Evolutionary conservation across 2,329 filamentous ascomycete genomes (phyloP).

Genomic region (Emergomyces orientalis): DNA sequence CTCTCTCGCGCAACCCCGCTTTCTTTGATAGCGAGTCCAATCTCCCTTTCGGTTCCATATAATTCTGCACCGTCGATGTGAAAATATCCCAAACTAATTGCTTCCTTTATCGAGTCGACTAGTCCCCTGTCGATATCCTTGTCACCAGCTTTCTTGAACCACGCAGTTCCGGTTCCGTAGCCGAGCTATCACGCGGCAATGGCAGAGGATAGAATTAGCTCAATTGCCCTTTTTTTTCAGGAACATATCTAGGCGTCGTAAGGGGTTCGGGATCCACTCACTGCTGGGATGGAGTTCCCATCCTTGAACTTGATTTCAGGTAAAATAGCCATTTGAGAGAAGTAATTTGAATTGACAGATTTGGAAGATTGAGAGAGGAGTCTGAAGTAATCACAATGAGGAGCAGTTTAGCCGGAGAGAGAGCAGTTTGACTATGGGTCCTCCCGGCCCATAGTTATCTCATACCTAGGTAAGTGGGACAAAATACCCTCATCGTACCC

Average conservation of each 20-base stretch:
- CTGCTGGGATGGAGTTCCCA: constrained; percentile 45
- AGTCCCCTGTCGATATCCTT: constrained; percentile 44
- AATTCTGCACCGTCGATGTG: constrained; percentile 57
- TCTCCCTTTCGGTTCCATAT: constrained; percentile 42
- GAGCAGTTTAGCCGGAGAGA: background rate
- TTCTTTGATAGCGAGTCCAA: constrained; percentile 42
- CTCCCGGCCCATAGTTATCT: background rate
- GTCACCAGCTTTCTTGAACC: constrained; percentile 48
- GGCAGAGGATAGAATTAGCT: background rate
- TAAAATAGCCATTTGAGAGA: constrained; percentile 11
- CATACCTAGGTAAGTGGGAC: background rate
- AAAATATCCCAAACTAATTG: constrained; percentile 50
- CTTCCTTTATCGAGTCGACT: constrained; percentile 48
- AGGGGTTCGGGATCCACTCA: background rate
- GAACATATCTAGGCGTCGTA: background rate
- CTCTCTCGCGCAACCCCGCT: constrained; percentile 39
- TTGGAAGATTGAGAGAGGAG: background rate
- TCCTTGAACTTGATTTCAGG: constrained; percentile 49
- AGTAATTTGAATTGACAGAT: background rate
- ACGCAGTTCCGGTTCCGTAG: constrained; percentile 56
- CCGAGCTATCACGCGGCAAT: constrained; percentile 37
- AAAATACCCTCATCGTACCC: background rate
- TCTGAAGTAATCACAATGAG: background rate
- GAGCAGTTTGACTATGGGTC: background rate
- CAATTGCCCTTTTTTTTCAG: background rate